A percentile compares a stretch with the other conserved stretches of the same genome.
These are phyloP conservation scores for Aspergillus japonicus DNA, from an alignment of 2,329 filamentous ascomycete species.

Conservation along the genomic window DNA sequence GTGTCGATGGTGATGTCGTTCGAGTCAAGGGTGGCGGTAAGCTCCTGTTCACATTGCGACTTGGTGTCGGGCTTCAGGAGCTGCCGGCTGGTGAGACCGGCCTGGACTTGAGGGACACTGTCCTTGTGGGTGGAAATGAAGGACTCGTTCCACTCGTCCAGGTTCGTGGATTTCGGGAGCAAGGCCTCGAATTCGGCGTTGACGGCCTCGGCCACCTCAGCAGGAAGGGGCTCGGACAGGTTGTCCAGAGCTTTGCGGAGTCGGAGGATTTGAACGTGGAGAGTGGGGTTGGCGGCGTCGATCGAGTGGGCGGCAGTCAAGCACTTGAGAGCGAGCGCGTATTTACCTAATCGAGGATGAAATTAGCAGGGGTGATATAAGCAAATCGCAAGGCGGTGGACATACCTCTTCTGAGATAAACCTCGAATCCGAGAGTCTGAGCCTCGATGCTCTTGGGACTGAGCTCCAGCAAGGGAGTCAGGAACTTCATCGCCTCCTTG, in stretches of 20 bases:
- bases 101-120: slow-evolving; percentile 62
- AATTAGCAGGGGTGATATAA: slow-evolving; percentile 25
- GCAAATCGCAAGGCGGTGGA: slow-evolving; percentile 3
- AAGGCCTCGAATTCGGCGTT: slow-evolving; percentile 65
- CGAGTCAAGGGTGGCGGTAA: slow-evolving; percentile 59
- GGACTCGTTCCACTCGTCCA: slow-evolving; percentile 64
- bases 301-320: slow-evolving; percentile 71
- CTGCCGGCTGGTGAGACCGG: slow-evolving; percentile 60
- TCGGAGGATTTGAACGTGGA: slow-evolving; percentile 72
- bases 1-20: slow-evolving; percentile 55
- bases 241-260: slow-evolving; percentile 64
- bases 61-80: slow-evolving; percentile 59
- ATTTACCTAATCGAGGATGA: slow-evolving; percentile 63
- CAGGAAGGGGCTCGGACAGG: slow-evolving; percentile 59
- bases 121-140: slow-evolving; percentile 63
- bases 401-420: slow-evolving; percentile 81
- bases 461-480: slow-evolving; percentile 76
- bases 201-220: slow-evolving; percentile 68
- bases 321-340: slow-evolving; percentile 81
- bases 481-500: slow-evolving; percentile 81
- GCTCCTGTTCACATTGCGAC: slow-evolving; percentile 58
- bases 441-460: slow-evolving; percentile 77
- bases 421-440: slow-evolving; percentile 85
- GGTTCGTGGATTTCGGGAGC: slow-evolving; percentile 55
- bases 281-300: slow-evolving; percentile 65